A percentile compares a stretch with the other conserved stretches of the same genome.
These are phyloP conservation scores for Apocynum venetum DNA, from an alignment of 257 asterid genomes.

Conservation along the genomic window DNA sequence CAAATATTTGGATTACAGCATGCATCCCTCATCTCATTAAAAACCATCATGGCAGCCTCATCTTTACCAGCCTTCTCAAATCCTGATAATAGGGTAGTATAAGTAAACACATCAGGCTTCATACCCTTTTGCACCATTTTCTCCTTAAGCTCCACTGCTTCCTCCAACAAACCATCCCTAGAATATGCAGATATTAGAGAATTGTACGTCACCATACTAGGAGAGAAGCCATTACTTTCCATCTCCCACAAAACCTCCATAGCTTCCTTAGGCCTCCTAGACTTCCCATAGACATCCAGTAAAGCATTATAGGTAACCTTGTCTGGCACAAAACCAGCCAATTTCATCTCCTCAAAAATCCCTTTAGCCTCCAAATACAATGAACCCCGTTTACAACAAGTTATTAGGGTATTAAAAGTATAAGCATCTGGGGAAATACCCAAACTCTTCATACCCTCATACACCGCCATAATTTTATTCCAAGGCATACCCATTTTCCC, in stretches of 20 bases:
- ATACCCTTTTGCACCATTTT: slow-evolving; percentile 69
- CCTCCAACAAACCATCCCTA: slow-evolving; percentile 74
- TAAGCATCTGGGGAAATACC: slow-evolving; percentile 74
- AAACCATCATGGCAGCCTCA: slow-evolving; percentile 69
- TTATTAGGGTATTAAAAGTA: slow-evolving; percentile 82
- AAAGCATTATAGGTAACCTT: slow-evolving; percentile 84
- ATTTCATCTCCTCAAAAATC: slow-evolving; percentile 77
- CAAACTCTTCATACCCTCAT: slow-evolving; percentile 63
- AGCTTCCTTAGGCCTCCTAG: slow-evolving; percentile 78
- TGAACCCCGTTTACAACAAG: slow-evolving; percentile 79
- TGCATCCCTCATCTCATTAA: slow-evolving; percentile 60
- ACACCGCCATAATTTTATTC: slow-evolving; percentile 53
- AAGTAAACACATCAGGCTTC: slow-evolving; percentile 88
- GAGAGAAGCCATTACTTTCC: slow-evolving; percentile 60
- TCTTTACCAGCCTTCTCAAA: slow-evolving; percentile 94
- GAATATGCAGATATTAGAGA: slow-evolving; percentile 76
- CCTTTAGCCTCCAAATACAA: slow-evolving; percentile 75
- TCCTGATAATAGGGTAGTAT: slow-evolving; percentile 83
- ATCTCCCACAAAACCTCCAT: slow-evolving; percentile 82
- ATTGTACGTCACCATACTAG: slow-evolving; percentile 75
- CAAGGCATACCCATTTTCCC: slow-evolving; percentile 99
- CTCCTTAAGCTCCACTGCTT: slow-evolving; percentile 65
- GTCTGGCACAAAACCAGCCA: slow-evolving; percentile 68
- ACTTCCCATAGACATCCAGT: slow-evolving; percentile 88
- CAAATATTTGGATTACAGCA: slow-evolving; percentile 87